Evolutionary conservation across 2,329 filamentous ascomycete species (phyloP), one percentile per base, ranked within the genome.

Genomic region (Hymenoscyphus scutula): DNA sequence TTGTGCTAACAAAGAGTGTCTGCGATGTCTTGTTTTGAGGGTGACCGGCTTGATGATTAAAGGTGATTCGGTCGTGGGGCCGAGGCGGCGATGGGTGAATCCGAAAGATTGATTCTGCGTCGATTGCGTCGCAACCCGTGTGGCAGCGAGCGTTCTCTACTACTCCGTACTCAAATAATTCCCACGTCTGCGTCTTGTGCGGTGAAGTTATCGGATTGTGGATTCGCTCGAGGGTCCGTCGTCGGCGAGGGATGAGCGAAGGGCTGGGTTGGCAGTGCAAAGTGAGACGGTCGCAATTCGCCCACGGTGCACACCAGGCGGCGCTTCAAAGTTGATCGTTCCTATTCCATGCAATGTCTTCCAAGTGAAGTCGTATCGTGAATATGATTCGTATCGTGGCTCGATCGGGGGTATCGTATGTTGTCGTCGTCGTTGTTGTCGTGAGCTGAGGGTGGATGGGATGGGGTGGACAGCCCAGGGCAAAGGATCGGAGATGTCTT

Each of bases 321-420:
- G 64, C 62, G 65, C 59, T 65, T 25, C 45, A 63, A 32, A 55
- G 58, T 58, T 56, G n/a, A n/a, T 38, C 29, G 48, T 37, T 57
- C 13, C 58, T 64, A 62, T 59, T 63, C 63, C 67, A 72, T 72
- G 29, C 63, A 68, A 58, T 15, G 17, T 51, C 17, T 37, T 61
- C 56, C 19, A 59, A 45, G 23, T 19, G 53, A 23, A 27, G 5
- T 54, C 51, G 60, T 53, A 37, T 65, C 51, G 64, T 60, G 62
- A 68, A 25, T 32, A 19, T 3, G 32, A 25, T 23, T 27, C 29
- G 54, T 32, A 15, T 55, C 51, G 48, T 55, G 7, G 27, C 27
- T 57, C 19, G 41, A 27, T 53, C 29, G 41, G 19, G 17, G n/a
- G 19, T 15, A 67, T 65, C 56, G 65, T 65, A 64, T 37, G 66